Evolutionary conservation across 2,329 filamentous ascomycete genomes (phyloP), one percentile per base, ranked within the genome.

Genomic region (Neofusicoccum ribis): DNA sequence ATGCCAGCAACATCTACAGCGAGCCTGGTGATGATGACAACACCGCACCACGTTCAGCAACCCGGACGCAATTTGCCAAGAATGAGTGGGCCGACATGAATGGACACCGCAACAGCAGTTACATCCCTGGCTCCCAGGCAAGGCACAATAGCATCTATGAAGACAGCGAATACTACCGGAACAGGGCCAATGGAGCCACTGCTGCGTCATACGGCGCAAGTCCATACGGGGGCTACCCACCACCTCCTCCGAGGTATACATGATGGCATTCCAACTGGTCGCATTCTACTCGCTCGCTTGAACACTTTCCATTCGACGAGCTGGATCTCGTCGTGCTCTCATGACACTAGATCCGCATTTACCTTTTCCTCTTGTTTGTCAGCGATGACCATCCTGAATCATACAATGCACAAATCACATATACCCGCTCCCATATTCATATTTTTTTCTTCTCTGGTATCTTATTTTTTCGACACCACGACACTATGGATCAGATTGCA

Each of bases 1-100:
- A 77, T 52, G 61, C 70, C 2, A 74, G 73, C 5, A 74, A 74
- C 50, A 67, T 75, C 9, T 72, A 77, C 54, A 65, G 56, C 65
- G 73, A 71, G n/a, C 56, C 69, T 1, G 72, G 74, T 8, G 76
- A 78, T 17, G 73, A 76, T 3, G 67, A 69, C 34, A 68, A 44
- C n/a, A 34, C 23, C 27, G 61, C 49, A 20, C 56, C 56, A 5
- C 56, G 31, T 9, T 60, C 56, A 14, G 20, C 56, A 5, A 36
- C 41, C 6, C 14, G 61, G 7, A 17, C 41, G 36, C 47, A 72
- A 36, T 73, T 72, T 43, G 69, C 70, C 39, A 73, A 71, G 50
- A 70, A 69, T 27, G 72, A 72, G 14, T 71, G 69, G 68, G 68
- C 69, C 67, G 68, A 71, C 6, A 31, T 43, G 27, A 44, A 37